Evolutionary conservation across 192 early-diverging fungal genomes (phyloP), one percentile per base, ranked within the genome.

Genomic region (Linnemannia hyalina): DNA sequence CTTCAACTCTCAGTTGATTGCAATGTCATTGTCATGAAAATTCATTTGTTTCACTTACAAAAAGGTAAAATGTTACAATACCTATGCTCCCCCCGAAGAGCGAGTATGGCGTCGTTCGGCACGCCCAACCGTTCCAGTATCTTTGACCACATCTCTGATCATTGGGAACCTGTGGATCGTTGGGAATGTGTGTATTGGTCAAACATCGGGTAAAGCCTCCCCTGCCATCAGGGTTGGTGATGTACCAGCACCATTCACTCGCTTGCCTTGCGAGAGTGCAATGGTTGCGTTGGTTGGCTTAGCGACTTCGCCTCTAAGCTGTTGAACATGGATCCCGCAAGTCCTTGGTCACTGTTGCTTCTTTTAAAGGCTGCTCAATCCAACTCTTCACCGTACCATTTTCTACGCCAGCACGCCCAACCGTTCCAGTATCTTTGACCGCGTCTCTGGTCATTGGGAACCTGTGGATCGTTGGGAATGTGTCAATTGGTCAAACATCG

Each of bases 111-210:
- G 35, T 35, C 35, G 35, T 35, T 35, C 35, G 35, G 72, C 63
- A 74, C 63, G 70, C 78, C 70, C 79, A 74, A 52, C 70, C 29
- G 70, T 72, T 65, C 41, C 70, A 68, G 42, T 80, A 68, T 68
- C 78, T 40, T 74, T 68, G 72, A 40, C 57, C 9, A 29, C 60
- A 52, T 81, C 68, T 40, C 65, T 40, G 9, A 68, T 76, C 74
- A 71, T 76, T 72, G 74, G 73, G 57, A n/a, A 70, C 68, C 54
- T 82, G 40, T 76, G 80, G 55, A 73, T 73, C 13, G 55, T 72
- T 73, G 80, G 80, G 75, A 82, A 74, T 82, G 74, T 82, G 80
- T 82, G 26, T 76, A 76, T 76, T 82, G 74, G 80, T 76, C 80
- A 76, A 82, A 82, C 80, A 82, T 0, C 80, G 74, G 74, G 74